These are phyloP conservation scores for Chalciporus sp. DNA, from an alignment of 1,284 basidiomycete species.

Conservation along the genomic window DNA sequence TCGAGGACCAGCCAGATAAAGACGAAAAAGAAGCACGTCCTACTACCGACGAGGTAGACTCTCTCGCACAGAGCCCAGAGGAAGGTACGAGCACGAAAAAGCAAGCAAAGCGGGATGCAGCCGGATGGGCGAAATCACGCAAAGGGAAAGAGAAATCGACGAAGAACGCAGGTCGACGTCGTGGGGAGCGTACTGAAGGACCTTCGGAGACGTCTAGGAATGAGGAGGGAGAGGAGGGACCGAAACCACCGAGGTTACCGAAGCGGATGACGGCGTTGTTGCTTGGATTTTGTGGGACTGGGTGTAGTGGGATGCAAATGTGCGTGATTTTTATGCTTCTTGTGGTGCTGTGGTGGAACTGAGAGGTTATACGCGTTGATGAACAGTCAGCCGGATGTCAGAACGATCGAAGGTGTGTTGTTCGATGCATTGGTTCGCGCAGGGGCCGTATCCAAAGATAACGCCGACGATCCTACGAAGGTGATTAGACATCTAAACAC, in stretches of 20 bases:
- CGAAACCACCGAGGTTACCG: constrained; percentile 56
- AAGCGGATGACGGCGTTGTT: constrained; percentile 75
- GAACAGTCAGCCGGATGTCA: constrained; percentile 54
- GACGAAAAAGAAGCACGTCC: background rate
- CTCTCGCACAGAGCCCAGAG: background rate
- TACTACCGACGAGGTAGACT: background rate
- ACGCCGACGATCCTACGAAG: constrained; percentile 90
- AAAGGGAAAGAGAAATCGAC: constrained; percentile 35
- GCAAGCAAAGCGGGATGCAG: constrained; percentile 19
- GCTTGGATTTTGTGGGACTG: constrained; percentile 79
- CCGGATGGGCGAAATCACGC: constrained; percentile 24
- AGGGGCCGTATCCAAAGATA: constrained; percentile 92
- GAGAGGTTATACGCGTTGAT: background rate
- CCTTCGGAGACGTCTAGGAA: constrained; percentile 32
- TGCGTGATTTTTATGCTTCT: constrained; percentile 41
- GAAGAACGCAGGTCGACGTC: constrained; percentile 30
- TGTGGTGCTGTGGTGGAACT: background rate
- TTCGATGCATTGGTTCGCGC: constrained; percentile 89
- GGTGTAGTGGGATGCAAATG: constrained; percentile 97
- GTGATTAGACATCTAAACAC: constrained; percentile 38
- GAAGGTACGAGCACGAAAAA: background rate
- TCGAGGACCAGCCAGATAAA: background rate
- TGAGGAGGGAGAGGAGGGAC: constrained; percentile 24
- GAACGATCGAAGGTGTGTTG: constrained; percentile 90
- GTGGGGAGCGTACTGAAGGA: constrained; percentile 34